These are phyloP conservation scores for Saccharomycopsis amapae DNA, from an alignment of 805 yeast species.

Conservation along the genomic window DNA sequence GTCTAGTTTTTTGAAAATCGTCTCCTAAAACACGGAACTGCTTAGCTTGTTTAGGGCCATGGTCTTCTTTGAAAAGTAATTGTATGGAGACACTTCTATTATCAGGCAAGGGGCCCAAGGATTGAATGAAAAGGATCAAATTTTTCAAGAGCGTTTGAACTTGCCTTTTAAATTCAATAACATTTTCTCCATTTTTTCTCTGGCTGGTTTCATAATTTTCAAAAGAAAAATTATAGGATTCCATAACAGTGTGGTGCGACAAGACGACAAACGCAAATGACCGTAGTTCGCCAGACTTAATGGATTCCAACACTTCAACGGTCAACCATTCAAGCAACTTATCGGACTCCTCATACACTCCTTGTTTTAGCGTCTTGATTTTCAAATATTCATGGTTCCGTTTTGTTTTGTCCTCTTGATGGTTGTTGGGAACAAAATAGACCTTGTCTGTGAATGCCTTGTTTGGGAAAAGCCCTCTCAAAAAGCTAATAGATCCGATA, in stretches of 20 bases:
- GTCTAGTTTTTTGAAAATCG: too few species aligned
- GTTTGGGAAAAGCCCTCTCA: slow-evolving; percentile 53
- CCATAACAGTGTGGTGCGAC: slow-evolving; percentile 10
- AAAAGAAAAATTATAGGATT: slow-evolving; percentile 3
- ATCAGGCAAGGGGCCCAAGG: background rate
- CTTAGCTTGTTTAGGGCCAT: too few species aligned
- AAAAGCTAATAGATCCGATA: slow-evolving; percentile 49
- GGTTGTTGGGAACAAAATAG: slow-evolving; percentile 27
- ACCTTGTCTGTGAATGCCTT: slow-evolving; percentile 39
- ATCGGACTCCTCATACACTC: slow-evolving; percentile 42
- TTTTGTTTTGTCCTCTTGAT: slow-evolving; percentile 24
- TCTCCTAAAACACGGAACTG: too few species aligned
- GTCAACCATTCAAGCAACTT: slow-evolving; percentile 47
- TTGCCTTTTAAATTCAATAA: background rate
- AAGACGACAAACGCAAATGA: slow-evolving; percentile 39
- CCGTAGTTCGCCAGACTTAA: slow-evolving; percentile 36
- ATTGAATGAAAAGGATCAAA: background rate
- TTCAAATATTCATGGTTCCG: slow-evolving; percentile 34
- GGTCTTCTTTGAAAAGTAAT: background rate
- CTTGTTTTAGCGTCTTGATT: slow-evolving; percentile 42
- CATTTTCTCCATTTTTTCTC: too few species aligned
- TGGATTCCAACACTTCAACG: slow-evolving; percentile 39
- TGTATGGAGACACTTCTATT: background rate
- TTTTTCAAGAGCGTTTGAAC: background rate
- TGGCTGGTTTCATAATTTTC: background rate